Percentiles rank a stretch among this genome's conserved stretches.
These are phyloP conservation scores for Aureobasidium subglaciale DNA, from an alignment of 2,329 filamentous ascomycete genomes.

Conservation along the genomic window DNA sequence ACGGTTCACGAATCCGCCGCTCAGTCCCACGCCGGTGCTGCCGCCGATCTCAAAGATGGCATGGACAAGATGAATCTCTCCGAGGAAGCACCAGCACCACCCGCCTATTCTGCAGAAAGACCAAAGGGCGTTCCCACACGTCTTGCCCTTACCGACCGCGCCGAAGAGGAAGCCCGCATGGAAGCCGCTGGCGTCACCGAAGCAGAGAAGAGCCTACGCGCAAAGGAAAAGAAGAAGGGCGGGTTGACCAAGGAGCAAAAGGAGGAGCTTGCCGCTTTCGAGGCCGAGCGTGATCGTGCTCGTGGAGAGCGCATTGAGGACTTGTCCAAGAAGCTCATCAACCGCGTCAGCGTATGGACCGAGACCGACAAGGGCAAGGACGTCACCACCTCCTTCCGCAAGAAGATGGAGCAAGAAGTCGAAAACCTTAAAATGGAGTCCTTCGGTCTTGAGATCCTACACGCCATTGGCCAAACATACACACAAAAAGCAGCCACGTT, in stretches of 20 bases:
- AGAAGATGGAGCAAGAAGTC: constrained; percentile 89
- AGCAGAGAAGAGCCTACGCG: constrained; percentile 68
- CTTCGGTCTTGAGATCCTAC: constrained; percentile 91
- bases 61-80: constrained; percentile 17
- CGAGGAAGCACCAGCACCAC: not conserved
- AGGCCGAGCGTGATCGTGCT: constrained; percentile 73
- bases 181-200: constrained; percentile 58
- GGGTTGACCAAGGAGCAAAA: constrained; percentile 85
- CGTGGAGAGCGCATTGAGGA: constrained; percentile 86
- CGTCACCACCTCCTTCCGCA: constrained; percentile 82
- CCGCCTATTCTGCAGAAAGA: constrained; percentile 23
- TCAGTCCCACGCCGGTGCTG: constrained; percentile 13
- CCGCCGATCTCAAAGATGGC: constrained; percentile 27
- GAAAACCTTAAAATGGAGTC: constrained; percentile 99
- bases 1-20: not conserved
- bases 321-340: constrained; percentile 74
- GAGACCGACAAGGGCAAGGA: constrained; percentile 87
- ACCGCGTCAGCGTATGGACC: constrained; percentile 90
- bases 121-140: constrained; percentile 62
- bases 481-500: constrained; percentile 78
- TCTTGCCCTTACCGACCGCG: constrained; percentile 76
- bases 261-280: constrained; percentile 82
- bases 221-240: constrained; percentile 84
- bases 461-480: constrained; percentile 90
- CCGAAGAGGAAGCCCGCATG: constrained; percentile 63